These are phyloP conservation scores for Fonsecaea monophora DNA, from an alignment of 2,329 filamentous ascomycete genomes.

Conservation along the genomic window DNA sequence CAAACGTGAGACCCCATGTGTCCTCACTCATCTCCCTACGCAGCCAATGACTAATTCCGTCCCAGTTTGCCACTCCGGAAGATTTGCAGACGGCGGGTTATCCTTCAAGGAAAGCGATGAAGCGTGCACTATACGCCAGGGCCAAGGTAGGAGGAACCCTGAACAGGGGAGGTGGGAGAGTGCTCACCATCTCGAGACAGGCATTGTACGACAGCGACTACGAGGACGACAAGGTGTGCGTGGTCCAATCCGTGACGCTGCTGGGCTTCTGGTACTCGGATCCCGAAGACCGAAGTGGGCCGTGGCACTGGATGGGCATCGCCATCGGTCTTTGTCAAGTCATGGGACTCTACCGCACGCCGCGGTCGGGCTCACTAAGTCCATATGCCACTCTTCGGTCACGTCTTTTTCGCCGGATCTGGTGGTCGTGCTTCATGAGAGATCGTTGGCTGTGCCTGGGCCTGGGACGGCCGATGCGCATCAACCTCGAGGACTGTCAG, in stretches of 20 bases:
- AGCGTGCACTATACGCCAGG: conserved; percentile 71
- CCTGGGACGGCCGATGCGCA: conserved; percentile 88
- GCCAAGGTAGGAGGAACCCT: conserved; percentile 74
- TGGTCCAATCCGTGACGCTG: conserved; percentile 85
- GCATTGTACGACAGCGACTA: conserved; percentile 94
- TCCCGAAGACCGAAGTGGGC: conserved; percentile 94
- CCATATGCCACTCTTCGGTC: conserved; percentile 26
- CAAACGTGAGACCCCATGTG: conserved; percentile 63
- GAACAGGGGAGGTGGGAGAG: conserved; percentile 54
- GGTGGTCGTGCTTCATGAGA: conserved; percentile 97
- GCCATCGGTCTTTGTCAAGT: conserved; percentile 91
- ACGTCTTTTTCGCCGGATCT: conserved; percentile 89
- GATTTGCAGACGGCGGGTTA: conserved; percentile 45
- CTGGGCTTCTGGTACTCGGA: conserved; percentile 99
- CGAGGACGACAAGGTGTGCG: conserved; percentile 83
- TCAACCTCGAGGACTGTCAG: conserved; percentile 92
- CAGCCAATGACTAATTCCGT: too few species aligned
- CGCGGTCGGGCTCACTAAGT: conserved; percentile 56
- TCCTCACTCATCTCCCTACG: too few species aligned
- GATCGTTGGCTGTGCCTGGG: conserved; percentile 90
- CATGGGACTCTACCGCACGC: conserved; percentile 81
- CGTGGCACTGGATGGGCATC: conserved; percentile 99
- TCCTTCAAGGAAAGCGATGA: conserved; percentile 49
- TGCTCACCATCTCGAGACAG: conserved; percentile 60
- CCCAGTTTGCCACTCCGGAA: conserved; percentile 41